These are phyloP conservation scores for Marchantia polymorpha DNA, from an alignment of 225 moss, liverwort and hornwort genomes.

Conservation along the genomic window DNA sequence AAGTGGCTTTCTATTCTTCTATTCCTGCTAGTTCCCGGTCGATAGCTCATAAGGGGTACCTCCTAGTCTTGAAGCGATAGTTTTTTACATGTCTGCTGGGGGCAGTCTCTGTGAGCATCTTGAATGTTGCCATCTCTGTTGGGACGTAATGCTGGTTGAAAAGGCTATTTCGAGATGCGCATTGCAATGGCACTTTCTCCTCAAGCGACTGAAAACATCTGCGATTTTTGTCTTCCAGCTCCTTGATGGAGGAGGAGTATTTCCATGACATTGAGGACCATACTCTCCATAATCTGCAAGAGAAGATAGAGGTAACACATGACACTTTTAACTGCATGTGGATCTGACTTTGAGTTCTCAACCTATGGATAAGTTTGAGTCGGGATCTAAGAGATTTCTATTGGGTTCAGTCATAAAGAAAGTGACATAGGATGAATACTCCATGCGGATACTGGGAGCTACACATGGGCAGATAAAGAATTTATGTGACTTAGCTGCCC, in stretches of 20 bases:
- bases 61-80: background rate
- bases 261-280: constrained; percentile 55
- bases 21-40: background rate
- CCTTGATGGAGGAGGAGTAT: constrained; percentile 54
- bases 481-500: background rate
- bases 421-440: background rate
- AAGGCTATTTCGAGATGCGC: background rate
- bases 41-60: background rate
- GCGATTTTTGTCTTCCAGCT: constrained; percentile 33
- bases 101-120: background rate
- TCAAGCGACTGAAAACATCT: background rate
- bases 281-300: constrained; percentile 66
- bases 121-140: background rate
- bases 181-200: background rate
- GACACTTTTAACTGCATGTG: background rate
- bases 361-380: background rate
- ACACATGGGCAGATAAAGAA: background rate
- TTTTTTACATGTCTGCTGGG: background rate
- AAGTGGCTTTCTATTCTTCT: background rate
- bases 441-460: background rate
- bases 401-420: background rate
- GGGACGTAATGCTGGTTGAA: no score
- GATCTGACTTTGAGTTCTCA: background rate
- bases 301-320: constrained; percentile 53
- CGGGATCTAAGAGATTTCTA: background rate